Evolutionary conservation across 75 land plant genomes (phyloP).

Genomic region (Pinus tabuliformis): DNA sequence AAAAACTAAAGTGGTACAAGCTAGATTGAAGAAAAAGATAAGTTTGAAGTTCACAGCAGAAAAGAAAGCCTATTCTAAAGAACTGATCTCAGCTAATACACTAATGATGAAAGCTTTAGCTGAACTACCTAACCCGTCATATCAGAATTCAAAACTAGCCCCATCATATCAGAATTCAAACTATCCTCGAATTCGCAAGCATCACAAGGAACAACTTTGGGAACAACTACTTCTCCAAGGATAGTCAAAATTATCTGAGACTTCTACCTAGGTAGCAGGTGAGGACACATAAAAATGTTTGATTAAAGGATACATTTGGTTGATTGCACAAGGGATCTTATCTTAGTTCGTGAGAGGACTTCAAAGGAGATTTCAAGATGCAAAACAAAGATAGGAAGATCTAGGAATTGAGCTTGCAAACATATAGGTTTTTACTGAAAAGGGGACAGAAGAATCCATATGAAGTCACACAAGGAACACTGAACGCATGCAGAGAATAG

Average conservation of each 20-base stretch:
- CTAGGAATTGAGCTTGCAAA: slow-evolving; percentile 76
- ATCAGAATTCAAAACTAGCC: slow-evolving; percentile 77
- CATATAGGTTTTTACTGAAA: slow-evolving; percentile 75
- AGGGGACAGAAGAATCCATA: slow-evolving; percentile 27
- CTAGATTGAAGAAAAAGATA: slow-evolving; percentile 39
- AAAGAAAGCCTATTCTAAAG: slow-evolving; percentile 93
- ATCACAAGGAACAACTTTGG: slow-evolving; percentile 48
- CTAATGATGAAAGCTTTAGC: slow-evolving; percentile 87
- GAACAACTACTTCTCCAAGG: slow-evolving; percentile 17
- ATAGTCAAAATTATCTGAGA: slow-evolving; percentile 22
- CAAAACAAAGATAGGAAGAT: slow-evolving; percentile 46
- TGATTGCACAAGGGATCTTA: slow-evolving; percentile 43
- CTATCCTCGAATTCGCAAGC: slow-evolving; percentile 56
- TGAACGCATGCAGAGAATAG: too few relatives aligned
- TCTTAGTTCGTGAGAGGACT: slow-evolving; percentile 38
- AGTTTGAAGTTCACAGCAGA: slow-evolving; percentile 65
- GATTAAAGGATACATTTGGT: slow-evolving; percentile 9
- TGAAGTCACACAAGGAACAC: too few relatives aligned
- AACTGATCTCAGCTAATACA: slow-evolving; percentile 94
- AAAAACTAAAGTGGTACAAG: slow-evolving; percentile 59
- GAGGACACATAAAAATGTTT: background rate
- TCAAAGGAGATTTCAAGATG: slow-evolving; percentile 42
- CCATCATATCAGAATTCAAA: slow-evolving; percentile 80
- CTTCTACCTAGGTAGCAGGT: slow-evolving; percentile 19
- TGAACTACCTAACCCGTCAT: slow-evolving; percentile 83